These are phyloP conservation scores for Colletotrichum karsti DNA, from an alignment of 2,329 filamentous ascomycete genomes.

Conservation along the genomic window DNA sequence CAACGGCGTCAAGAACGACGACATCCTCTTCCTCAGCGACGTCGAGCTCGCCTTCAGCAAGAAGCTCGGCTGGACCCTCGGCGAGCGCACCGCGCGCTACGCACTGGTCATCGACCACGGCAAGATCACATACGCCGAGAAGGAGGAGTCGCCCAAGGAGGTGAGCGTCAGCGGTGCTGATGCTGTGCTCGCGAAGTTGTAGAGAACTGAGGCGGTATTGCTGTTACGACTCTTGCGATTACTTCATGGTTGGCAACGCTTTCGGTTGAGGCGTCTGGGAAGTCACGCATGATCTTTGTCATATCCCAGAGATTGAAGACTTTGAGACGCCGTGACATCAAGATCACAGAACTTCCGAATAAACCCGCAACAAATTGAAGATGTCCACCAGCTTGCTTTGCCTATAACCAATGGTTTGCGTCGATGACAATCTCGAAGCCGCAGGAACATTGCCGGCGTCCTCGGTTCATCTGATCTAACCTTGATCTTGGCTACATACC, in stretches of 20 bases:
- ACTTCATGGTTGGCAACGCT: too few species aligned
- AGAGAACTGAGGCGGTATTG: conserved; percentile 28
- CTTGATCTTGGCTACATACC: neutral
- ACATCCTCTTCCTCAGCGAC: conserved; percentile 80
- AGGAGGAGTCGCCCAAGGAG: conserved; percentile 63
- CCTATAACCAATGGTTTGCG: too few species aligned
- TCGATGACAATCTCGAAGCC: too few species aligned
- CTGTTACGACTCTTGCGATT: too few species aligned
- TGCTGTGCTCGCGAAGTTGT: conserved; percentile 62
- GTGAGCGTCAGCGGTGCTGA: conserved; percentile 60
- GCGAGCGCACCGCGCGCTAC: conserved; percentile 79
- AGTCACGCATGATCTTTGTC: too few species aligned
- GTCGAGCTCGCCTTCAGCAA: conserved; percentile 74
- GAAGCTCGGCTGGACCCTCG: conserved; percentile 78
- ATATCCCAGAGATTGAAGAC: too few species aligned
- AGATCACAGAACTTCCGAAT: too few species aligned
- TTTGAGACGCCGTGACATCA: too few species aligned
- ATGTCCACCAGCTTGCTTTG: too few species aligned
- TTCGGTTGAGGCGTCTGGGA: too few species aligned
- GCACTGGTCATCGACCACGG: conserved; percentile 85
- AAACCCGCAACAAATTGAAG: too few species aligned
- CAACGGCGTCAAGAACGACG: conserved; percentile 77
- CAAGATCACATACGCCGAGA: conserved; percentile 82
- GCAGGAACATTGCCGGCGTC: too few species aligned
- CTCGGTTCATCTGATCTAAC: neutral